Base-by-base conservation (phyloP, 371 early-diverging fungal genomes). In the Batrachochytrium dendrobatidis region DNA sequence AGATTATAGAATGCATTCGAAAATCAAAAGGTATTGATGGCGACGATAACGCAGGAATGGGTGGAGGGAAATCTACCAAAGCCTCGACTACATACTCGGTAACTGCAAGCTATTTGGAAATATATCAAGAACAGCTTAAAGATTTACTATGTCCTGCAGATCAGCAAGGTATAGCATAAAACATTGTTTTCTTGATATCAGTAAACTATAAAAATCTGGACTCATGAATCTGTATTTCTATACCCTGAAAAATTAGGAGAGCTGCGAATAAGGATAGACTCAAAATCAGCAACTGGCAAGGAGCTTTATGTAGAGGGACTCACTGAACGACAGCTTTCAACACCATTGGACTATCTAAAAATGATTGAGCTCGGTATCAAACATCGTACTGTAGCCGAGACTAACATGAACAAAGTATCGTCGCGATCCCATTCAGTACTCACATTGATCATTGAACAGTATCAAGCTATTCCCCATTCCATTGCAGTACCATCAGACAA, bases 71-170 rank as follows among this genome's bases (percentile, higher is more conserved):
- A 61, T 45, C 34, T 43, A 56, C 72, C 52, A 29, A 53, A 54
- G 39, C 15, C 39, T n/a, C 39, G 39, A 15, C 12, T n/a, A 39
- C 39, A 39, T 12, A 39, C 15, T 39, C 39, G 33, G 33, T 60
- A 8, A 64, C 51, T 46, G 62, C 60, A 25, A 54, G 57, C 10
- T 75, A 68, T 61, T 53, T 79, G 6, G 86, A 85, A 60, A 76
- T 85, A 43, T 85, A 85, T 59, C 76, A 82, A 59, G 83, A 85
- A 51, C 62, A 64, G 17, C 53, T 83, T 5, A 59, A 59, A 12
- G 79, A 80, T 65, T 59, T 82, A 31, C 49, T 83, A 34, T 52
- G 46, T 1, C 58, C 56, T 4, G 28, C 30, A 34, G 63, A 67
- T 17, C 52, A 65, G 50, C 60, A 61, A 64, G 65, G 64, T 65